Percentiles rank a stretch among this genome's conserved stretches.
phyloP scores from a whole-genome alignment of 1,139 yeast species.

The Saccharomyces hybrid region DNA sequence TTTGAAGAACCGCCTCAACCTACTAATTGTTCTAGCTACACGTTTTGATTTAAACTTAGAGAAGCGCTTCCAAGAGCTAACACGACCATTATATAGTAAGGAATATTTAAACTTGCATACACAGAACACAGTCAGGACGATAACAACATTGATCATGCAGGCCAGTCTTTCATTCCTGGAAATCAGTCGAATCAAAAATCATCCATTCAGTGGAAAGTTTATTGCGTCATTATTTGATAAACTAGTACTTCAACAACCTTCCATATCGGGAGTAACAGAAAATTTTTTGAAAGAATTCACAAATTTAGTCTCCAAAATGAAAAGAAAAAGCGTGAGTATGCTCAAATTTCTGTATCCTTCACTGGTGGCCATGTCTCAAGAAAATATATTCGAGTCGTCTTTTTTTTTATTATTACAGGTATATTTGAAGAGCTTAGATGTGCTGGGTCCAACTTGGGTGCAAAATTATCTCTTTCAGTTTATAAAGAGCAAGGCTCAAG shows the following conservation, averaged over 20 bases:
- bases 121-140: constrained; percentile 1
- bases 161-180: constrained; percentile 10
- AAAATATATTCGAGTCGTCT: constrained; percentile 4
- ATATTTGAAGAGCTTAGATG: constrained; percentile 12
- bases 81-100: constrained; percentile 12
- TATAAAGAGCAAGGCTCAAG: constrained; percentile 13
- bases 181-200: constrained; percentile 9
- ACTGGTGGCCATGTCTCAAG: constrained; percentile 7
- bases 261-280: constrained; percentile 2
- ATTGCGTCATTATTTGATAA: constrained; percentile 6
- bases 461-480: constrained; percentile 20
- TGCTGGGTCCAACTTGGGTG: constrained; percentile 22
- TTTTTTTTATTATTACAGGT: constrained; percentile 10
- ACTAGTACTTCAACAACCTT: constrained; percentile 5
- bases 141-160: constrained; percentile 2
- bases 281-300: constrained; percentile 6
- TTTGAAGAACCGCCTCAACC: constrained; percentile 25
- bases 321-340: not conserved
- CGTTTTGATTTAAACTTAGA: constrained; percentile 20
- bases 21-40: constrained; percentile 20
- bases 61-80: constrained; percentile 19
- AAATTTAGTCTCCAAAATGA: not conserved
- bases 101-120: constrained; percentile 6
- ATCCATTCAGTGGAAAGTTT: constrained; percentile 10
- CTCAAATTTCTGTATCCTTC: constrained; percentile 8